Evolutionary conservation across 2,329 filamentous ascomycete species (phyloP).

Genomic region (Xylaria sp.): DNA sequence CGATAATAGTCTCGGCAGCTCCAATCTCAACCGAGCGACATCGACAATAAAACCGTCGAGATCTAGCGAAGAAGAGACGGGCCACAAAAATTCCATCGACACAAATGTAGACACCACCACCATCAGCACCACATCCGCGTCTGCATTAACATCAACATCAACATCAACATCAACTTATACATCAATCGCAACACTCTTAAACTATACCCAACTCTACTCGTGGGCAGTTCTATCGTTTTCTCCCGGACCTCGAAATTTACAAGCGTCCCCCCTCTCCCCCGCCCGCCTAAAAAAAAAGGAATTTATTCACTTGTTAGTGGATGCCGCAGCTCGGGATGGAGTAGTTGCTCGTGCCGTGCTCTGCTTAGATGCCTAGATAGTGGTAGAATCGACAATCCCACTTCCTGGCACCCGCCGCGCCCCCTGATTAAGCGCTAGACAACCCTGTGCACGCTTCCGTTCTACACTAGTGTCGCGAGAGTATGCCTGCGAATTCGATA

Average conservation of each 20-base stretch:
- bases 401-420: slow-evolving; percentile 30
- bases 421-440: neutral
- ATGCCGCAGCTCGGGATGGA: slow-evolving; percentile 38
- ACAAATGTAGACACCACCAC: neutral
- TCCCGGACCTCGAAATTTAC: slow-evolving; percentile 38
- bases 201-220: neutral
- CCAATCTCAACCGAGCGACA: neutral
- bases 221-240: slow-evolving; percentile 36
- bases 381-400: slow-evolving; percentile 32
- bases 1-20: neutral
- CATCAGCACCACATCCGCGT: neutral
- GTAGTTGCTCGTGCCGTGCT: slow-evolving; percentile 35
- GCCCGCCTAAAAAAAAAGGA: too few species aligned
- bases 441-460: neutral
- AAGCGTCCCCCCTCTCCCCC: slow-evolving; percentile 37
- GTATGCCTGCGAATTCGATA: slow-evolving; percentile 36
- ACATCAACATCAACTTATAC: neutral
- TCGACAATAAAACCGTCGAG: neutral
- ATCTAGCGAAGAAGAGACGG: neutral
- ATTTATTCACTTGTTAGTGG: slow-evolving; percentile 42
- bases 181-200: slow-evolving; percentile 6
- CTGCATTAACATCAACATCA: neutral
- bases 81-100: neutral
- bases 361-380: slow-evolving; percentile 35
- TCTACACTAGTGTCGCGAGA: slow-evolving; percentile 31